These are phyloP conservation scores for Botrytis squamosa DNA, from an alignment of 2,329 filamentous ascomycete species.

Conservation along the genomic window DNA sequence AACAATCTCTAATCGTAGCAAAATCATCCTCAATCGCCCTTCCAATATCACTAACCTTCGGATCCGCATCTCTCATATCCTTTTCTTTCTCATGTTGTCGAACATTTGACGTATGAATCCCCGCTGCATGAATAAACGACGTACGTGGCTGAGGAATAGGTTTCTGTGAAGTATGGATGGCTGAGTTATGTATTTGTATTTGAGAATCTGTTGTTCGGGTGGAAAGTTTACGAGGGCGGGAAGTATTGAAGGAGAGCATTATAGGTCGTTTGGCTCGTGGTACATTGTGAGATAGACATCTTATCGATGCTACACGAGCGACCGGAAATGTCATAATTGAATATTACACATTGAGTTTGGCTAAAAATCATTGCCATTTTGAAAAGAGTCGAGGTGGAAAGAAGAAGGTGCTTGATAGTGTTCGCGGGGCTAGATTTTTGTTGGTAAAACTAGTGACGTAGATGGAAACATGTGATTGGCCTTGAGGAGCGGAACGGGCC, in stretches of 20 bases:
- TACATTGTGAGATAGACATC: slow-evolving; percentile 31
- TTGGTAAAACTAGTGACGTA: slow-evolving; percentile 32
- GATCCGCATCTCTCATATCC: slow-evolving; percentile 41
- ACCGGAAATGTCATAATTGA: slow-evolving; percentile 33
- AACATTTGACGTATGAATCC: slow-evolving; percentile 9
- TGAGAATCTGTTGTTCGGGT: not conserved
- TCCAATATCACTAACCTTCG: slow-evolving; percentile 49
- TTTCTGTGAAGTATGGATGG: slow-evolving; percentile 5
- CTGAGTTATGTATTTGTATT: slow-evolving; percentile 14
- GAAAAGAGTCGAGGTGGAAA: slow-evolving; percentile 24
- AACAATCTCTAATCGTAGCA: slow-evolving; percentile 56
- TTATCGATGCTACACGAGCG: slow-evolving; percentile 34
- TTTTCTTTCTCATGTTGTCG: slow-evolving; percentile 13
- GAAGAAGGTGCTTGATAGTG: slow-evolving; percentile 23
- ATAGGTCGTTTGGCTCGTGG: slow-evolving; percentile 23
- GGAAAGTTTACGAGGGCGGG: slow-evolving; percentile 10
- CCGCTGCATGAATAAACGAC: not conserved
- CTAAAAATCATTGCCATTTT: slow-evolving; percentile 24
- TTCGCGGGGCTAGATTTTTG: slow-evolving; percentile 24
- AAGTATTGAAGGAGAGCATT: slow-evolving; percentile 15
- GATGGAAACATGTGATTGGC: slow-evolving; percentile 31
- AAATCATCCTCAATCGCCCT: slow-evolving; percentile 60
- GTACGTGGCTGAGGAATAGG: not conserved
- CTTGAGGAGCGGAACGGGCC: not conserved
- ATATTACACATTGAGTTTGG: slow-evolving; percentile 32